These are phyloP conservation scores for Cucurbitaria berberidis DNA, from an alignment of 2,329 filamentous ascomycete genomes.

Conservation along the genomic window DNA sequence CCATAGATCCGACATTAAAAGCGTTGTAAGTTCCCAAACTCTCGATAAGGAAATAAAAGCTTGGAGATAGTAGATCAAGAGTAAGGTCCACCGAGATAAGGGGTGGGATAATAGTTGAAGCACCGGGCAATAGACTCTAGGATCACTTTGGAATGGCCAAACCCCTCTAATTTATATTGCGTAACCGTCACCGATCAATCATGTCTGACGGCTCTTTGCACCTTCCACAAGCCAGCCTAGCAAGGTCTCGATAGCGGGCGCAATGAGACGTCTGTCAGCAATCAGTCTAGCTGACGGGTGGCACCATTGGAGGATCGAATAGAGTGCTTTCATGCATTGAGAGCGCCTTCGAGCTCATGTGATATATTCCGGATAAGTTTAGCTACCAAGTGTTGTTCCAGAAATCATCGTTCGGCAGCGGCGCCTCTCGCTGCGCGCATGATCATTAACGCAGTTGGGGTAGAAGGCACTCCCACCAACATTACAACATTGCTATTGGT, in stretches of 20 bases:
- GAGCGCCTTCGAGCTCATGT: neutral
- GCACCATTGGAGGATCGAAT: neutral
- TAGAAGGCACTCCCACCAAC: too few species aligned
- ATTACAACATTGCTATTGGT: constrained; percentile 7
- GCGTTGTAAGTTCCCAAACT: constrained; percentile 5
- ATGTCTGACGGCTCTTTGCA: neutral
- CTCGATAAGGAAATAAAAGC: neutral
- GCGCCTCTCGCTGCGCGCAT: neutral
- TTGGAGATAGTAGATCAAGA: neutral
- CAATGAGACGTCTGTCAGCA: neutral
- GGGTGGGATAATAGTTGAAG: neutral
- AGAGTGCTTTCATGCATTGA: neutral
- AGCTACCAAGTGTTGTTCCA: neutral
- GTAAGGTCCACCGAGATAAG: neutral
- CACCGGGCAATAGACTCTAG: neutral
- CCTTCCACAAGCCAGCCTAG: neutral
- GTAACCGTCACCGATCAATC: neutral
- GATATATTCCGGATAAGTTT: neutral
- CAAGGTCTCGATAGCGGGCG: neutral
- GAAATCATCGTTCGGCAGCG: neutral
- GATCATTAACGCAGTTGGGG: constrained; percentile 6
- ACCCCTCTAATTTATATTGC: neutral
- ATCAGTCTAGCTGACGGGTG: neutral
- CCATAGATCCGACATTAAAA: constrained; percentile 12
- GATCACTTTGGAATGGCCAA: neutral